These are phyloP conservation scores for Paragyromitra xinjiangensis DNA, from an alignment of 495 filamentous ascomycete species.

Conservation along the genomic window DNA sequence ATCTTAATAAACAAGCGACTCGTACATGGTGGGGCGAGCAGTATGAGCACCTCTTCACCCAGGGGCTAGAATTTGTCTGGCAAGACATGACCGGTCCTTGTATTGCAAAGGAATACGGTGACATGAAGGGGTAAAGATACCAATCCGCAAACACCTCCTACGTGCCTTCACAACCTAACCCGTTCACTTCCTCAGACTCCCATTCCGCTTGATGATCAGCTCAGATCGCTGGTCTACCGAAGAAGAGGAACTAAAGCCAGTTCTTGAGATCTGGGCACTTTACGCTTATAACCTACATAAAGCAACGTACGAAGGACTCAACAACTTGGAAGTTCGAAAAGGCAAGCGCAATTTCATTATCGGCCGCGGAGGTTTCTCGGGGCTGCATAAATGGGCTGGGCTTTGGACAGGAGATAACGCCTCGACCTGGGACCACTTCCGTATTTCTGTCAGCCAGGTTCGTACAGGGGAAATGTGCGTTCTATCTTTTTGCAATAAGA, in stretches of 20 bases:
- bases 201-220: conserved; percentile 35
- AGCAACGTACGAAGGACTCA: conserved; percentile 55
- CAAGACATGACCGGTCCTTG: conserved; percentile 58
- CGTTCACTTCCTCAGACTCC: background rate
- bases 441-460: conserved; percentile 51
- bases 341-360: conserved; percentile 58
- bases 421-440: conserved; percentile 54
- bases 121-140: conserved; percentile 49
- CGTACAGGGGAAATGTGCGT: no score
- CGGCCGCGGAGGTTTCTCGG: conserved; percentile 56
- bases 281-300: conserved; percentile 58
- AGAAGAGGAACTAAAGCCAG: conserved; percentile 23
- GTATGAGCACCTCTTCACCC: conserved; percentile 54
- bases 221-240: conserved; percentile 7
- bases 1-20: conserved; percentile 48
- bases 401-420: conserved; percentile 58
- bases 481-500: no score
- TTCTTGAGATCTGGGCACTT: conserved; percentile 57
- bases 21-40: conserved; percentile 53
- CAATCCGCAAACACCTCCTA: no score
- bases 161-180: no score
- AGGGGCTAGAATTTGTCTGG: conserved; percentile 58
- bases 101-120: conserved; percentile 50
- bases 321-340: conserved; percentile 28
- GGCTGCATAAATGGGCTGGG: conserved; percentile 52